phyloP scores from a whole-genome alignment of 768 basidiomycete species.

The Plicaturopsis crispa region DNA sequence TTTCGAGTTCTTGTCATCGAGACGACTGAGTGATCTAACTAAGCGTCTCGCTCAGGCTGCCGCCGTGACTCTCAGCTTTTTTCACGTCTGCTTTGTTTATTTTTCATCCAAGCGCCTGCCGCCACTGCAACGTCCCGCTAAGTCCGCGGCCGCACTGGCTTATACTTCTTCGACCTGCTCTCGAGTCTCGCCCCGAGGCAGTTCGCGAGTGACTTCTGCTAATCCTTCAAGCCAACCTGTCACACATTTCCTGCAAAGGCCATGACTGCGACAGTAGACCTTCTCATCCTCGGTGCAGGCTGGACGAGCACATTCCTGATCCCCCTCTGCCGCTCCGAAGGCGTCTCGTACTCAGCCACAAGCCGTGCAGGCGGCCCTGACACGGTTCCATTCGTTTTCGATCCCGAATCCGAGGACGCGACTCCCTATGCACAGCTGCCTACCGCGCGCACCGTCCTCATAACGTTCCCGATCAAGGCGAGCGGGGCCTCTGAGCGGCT shows the following conservation, averaged over 20 bases:
- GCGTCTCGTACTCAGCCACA: slow-evolving; percentile 41
- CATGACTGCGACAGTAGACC: slow-evolving; percentile 27
- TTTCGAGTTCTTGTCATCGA: too few species aligned
- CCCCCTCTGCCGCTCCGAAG: slow-evolving; percentile 36
- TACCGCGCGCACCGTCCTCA: slow-evolving; percentile 43
- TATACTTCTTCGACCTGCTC: too few species aligned
- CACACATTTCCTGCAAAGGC: not conserved
- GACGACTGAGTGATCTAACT: too few species aligned
- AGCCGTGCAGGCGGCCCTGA: slow-evolving; percentile 41
- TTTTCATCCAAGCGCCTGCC: too few species aligned
- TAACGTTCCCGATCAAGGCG: slow-evolving; percentile 47
- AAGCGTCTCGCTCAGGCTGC: too few species aligned
- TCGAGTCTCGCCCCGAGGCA: too few species aligned
- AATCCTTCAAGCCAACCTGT: too few species aligned
- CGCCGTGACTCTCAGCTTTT: too few species aligned
- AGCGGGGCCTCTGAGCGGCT: slow-evolving; percentile 39
- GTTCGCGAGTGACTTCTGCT: too few species aligned
- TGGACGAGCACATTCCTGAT: slow-evolving; percentile 60
- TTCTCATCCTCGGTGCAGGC: slow-evolving; percentile 60
- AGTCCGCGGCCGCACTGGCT: too few species aligned
- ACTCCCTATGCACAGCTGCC: slow-evolving; percentile 41
- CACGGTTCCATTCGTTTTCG: slow-evolving; percentile 50
- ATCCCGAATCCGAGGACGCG: slow-evolving; percentile 37
- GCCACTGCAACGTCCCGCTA: too few species aligned
- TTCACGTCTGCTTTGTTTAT: too few species aligned